These are phyloP conservation scores for sorghum (Sorghum bicolor) DNA, from an alignment of 176 grass and related monocot species.

Conservation along the genomic window Sorghum_bicolor_NCBIv3 NC_012873.2:548501-549000, in stretches of 20 bases:
- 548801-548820: too few relatives aligned
- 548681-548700: rapidly evolving
- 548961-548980: too few relatives aligned
- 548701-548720: background rate
- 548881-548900: background rate
- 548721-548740: conserved; percentile 20
- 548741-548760: conserved; percentile 64
- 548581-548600: background rate
- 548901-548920: background rate
- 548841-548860: background rate
- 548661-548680: rapidly evolving
- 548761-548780: background rate
- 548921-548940: too few relatives aligned
- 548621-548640: rapidly evolving
- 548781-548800: conserved; percentile 5
- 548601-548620: background rate
- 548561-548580: background rate
- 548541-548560: conserved; percentile 36
- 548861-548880: background rate
- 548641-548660: rapidly evolving
- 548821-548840: background rate
- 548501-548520: background rate
- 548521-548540: background rate
- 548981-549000: background rate
- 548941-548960: too few relatives aligned